phyloP scores from a whole-genome alignment of 805 yeast species.

The Vanderwaltozyma tropicalis region DNA sequence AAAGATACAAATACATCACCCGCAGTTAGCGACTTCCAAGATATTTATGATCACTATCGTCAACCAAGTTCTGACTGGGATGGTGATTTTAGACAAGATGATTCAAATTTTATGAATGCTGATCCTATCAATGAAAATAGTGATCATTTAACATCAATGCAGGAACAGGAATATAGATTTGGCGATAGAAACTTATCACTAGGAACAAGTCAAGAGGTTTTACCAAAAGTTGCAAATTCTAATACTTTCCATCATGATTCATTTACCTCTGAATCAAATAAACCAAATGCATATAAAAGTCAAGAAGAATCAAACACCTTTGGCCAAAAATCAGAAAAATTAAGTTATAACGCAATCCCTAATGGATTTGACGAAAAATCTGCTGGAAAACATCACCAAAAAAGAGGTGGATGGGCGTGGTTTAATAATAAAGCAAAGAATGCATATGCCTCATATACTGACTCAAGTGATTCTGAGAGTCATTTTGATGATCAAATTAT shows the following conservation, averaged over 20 bases:
- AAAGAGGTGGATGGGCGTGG: slow-evolving; percentile 14
- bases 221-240: too few species aligned
- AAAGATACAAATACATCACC: not conserved
- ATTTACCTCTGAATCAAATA: too few species aligned
- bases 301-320: too few species aligned
- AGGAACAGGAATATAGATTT: not conserved
- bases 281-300: too few species aligned
- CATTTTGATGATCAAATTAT: not conserved
- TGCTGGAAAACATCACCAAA: slow-evolving; percentile 4
- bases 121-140: not conserved
- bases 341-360: too few species aligned
- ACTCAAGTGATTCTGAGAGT: not conserved
- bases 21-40: slow-evolving; percentile 16
- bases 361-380: not conserved
- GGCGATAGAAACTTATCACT: not conserved
- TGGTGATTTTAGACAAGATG: slow-evolving; percentile 2
- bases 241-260: too few species aligned
- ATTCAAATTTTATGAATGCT: not conserved
- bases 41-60: slow-evolving; percentile 24
- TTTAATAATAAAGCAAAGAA: slow-evolving; percentile 5
- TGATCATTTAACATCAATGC: not conserved
- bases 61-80: slow-evolving; percentile 17
- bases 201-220: too few species aligned
- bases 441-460: not conserved
- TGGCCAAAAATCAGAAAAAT: too few species aligned